Base-by-base conservation (phyloP, 306 rosid genomes). In the Lithocarpus polystachyus region DNA sequence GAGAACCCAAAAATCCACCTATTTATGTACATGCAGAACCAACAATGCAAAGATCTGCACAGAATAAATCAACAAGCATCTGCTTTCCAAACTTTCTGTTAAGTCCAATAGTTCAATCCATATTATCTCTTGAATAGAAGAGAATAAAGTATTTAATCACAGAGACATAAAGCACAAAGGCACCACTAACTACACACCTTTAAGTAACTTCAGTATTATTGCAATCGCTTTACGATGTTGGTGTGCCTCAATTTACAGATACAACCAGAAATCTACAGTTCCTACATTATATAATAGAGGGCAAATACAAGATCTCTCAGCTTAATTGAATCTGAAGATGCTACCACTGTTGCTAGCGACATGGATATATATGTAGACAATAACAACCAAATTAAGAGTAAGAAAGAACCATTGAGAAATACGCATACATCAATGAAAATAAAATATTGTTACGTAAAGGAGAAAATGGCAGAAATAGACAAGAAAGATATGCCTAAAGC, bases 21-120 rank as follows among this genome's bases (percentile, higher is more conserved):
- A 96, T 89, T 5, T 98, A 98, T 61, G 99, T 96, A 20, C 99
- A 92, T 33, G 99, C 97, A 88, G 91, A 87, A 79, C 99, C 99
- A 68, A 96, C 99, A 4, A 93, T 81, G 90, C 92, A 93, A 80
- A 96, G 98, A 96, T 93, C 99, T 96, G 83, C 65, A 85, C 57
- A 84, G 6, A 72, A 26, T 31, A 71, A 78, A 59, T 68, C 19
- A 26, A 54, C 71, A 69, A 43, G 13, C 43, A 2, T 59, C 69
- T 23, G 20, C 35, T 48, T 17, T 35, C 15, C 28, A 15, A 43
- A 14, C 29, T 31, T 28, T 67, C 40, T 75, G 26, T 51, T 78
- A 73, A 80, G 71, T 72, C 60, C 56, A 68, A 75, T n/a, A 55
- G 56, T 55, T 22, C 37, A 53, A 35, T 64, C 77, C 72, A 68